Evolutionary conservation across 768 basidiomycete species (phyloP), one percentile per base, ranked within the genome.

Genomic region (Boletus rubroflammeus): DNA sequence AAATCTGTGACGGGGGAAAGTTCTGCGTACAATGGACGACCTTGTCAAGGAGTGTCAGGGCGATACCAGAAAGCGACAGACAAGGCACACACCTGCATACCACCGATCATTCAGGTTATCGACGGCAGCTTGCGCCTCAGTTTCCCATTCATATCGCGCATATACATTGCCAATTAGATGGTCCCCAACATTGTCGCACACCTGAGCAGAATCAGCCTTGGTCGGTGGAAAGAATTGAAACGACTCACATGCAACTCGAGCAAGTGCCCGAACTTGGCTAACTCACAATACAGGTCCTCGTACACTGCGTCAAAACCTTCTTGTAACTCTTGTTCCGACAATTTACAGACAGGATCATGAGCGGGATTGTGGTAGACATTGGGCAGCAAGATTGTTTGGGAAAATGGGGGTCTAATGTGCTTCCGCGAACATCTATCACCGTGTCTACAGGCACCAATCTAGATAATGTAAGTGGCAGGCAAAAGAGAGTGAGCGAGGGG

Each of bases 151-250:
- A 66, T 91, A 99, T 23, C 96, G 84, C 5, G 95, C 96, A 67
- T 99, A 99, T 2, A 99, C 96, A 63, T 98, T 97, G 23, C 95
- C 95, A 64, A 96, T 92, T 25, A 98, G 78, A 68, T 99, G 96
- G 68, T 98, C 97, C n/a, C 97, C 97, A 32, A 99, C 95, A 67
- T 99, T 99, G 75, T 99, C 96, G 67, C 96, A 99, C 13, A 99
- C 88, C 88, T 90, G 40, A 8, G 17, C 3, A 39, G 25, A 39
- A 10, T 59, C 34, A 57, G 48, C 9, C 15, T 50, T 23, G 17
- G 34, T 35, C 2, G 5, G 47, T 25, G 13, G 21, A 39, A 38
- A 32, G 47, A 14, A 26, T 17, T 17, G 34, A 39, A 35, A 29
- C 19, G 3, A 77, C 86, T 68, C 66, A 90, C 95, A 73, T 99